phyloP scores from a whole-genome alignment of 805 yeast genomes.

The Starmerella sirachaensis region DNA sequence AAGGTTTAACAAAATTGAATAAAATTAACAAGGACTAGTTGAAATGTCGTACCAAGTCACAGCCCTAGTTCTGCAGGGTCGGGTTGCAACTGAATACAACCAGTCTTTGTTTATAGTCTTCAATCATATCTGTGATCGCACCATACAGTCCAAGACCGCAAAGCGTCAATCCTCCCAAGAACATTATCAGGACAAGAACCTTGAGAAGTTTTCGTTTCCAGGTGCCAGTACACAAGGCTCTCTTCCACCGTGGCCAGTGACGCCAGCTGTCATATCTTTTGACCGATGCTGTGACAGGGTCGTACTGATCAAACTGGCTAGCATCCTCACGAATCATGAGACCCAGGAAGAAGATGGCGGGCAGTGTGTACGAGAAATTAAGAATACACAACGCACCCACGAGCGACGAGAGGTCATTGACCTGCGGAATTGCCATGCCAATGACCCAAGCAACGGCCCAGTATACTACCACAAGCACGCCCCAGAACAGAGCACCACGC shows the following conservation, averaged over 20 bases:
- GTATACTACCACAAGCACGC: slow-evolving; percentile 30
- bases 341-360: slow-evolving; percentile 23
- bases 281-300: slow-evolving; percentile 13
- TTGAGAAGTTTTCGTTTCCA: slow-evolving; percentile 19
- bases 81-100: slow-evolving; percentile 3
- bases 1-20: too few species aligned
- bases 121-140: slow-evolving; percentile 18
- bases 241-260: slow-evolving; percentile 29
- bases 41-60: too few species aligned
- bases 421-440: slow-evolving; percentile 37
- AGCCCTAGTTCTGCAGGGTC: too few species aligned
- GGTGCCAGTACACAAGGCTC: slow-evolving; percentile 25
- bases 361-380: slow-evolving; percentile 38
- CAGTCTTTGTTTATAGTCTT: slow-evolving; percentile 2
- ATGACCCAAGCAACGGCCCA: slow-evolving; percentile 36
- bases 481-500: slow-evolving; percentile 32
- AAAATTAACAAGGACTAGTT: too few species aligned
- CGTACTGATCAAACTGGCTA: slow-evolving; percentile 9
- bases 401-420: slow-evolving; percentile 31
- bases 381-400: slow-evolving; percentile 37
- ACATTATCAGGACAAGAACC: slow-evolving; percentile 18
- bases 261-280: slow-evolving; percentile 25
- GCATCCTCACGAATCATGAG: slow-evolving; percentile 17
- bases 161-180: slow-evolving; percentile 27
- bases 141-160: slow-evolving; percentile 27